These are phyloP conservation scores for Ascochyta clinopodiicola DNA, from an alignment of 2,329 filamentous ascomycete genomes.

Conservation along the genomic window DNA sequence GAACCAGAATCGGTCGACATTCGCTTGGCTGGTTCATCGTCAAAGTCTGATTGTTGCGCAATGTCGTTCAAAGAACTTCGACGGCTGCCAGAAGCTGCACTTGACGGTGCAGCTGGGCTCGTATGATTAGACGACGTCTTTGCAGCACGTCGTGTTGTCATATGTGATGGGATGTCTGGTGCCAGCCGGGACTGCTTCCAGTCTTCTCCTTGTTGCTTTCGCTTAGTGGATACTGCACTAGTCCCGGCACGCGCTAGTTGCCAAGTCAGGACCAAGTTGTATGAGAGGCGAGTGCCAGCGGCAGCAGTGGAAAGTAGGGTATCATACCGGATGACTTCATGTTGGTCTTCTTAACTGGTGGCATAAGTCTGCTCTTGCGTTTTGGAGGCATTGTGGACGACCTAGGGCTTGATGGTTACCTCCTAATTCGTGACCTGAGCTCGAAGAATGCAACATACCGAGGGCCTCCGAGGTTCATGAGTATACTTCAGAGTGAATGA, in stretches of 20 bases:
- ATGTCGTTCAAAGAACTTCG: slow-evolving; percentile 48
- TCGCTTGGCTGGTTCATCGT: slow-evolving; percentile 49
- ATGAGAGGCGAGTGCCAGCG: slow-evolving; percentile 27
- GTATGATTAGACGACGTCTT: slow-evolving; percentile 47
- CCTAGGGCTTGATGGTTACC: neutral
- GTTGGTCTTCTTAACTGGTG: slow-evolving; percentile 10
- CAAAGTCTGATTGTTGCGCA: slow-evolving; percentile 41
- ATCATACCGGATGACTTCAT: slow-evolving; percentile 31
- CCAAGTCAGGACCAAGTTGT: slow-evolving; percentile 47
- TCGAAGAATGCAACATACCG: neutral
- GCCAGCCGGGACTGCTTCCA: slow-evolving; percentile 48
- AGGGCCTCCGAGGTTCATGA: neutral
- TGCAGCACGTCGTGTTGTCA: slow-evolving; percentile 56
- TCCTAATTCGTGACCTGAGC: neutral
- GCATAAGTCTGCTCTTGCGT: slow-evolving; percentile 34
- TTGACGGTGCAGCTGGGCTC: slow-evolving; percentile 44
- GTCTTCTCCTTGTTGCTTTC: slow-evolving; percentile 31
- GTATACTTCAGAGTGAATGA: neutral
- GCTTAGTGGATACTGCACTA: slow-evolving; percentile 47
- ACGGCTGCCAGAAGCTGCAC: slow-evolving; percentile 46
- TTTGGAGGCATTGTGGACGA: slow-evolving; percentile 42
- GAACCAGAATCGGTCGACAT: slow-evolving; percentile 48
- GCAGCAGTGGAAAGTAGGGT: slow-evolving; percentile 10
- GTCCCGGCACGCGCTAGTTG: slow-evolving; percentile 38
- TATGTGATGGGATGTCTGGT: slow-evolving; percentile 57